Conservation (phyloP, 352 stramenopile species). For the Phytophthora pini region DNA sequence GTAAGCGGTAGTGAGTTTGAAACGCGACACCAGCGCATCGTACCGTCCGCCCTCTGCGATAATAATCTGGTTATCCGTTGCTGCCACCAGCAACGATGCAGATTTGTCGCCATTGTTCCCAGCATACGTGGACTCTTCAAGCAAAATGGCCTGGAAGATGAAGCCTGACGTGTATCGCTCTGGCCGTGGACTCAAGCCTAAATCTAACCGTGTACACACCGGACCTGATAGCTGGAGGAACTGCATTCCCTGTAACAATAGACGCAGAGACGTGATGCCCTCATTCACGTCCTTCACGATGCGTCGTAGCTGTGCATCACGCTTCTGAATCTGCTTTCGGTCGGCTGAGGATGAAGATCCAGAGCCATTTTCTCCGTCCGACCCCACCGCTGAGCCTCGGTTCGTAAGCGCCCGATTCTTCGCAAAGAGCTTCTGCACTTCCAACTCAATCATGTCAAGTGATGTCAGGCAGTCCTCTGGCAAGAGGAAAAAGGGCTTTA, state of each 20-base stretch:
- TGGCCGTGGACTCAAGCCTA: constrained; percentile 76
- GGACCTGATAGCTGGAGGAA: constrained; percentile 63
- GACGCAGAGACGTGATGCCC: constrained; percentile 62
- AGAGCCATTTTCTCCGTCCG: constrained; percentile 20
- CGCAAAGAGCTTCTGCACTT: constrained; percentile 69
- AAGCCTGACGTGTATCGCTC: constrained; percentile 84
- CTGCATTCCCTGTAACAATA: constrained; percentile 79
- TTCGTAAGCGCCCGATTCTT: constrained; percentile 40
- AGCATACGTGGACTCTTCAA: constrained; percentile 32
- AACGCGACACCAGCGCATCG: constrained; percentile 80
- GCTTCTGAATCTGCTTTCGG: constrained; percentile 72
- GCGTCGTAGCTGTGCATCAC: constrained; percentile 62
- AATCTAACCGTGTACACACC: constrained; percentile 72
- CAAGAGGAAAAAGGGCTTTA: constrained; percentile 81
- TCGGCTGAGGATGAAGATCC: constrained; percentile 26
- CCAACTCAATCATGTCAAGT: constrained; percentile 70
- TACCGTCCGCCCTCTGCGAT: constrained; percentile 83
- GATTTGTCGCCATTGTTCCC: constrained; percentile 17
- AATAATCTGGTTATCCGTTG: constrained; percentile 70
- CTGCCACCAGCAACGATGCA: constrained; percentile 38
- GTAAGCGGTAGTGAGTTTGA: constrained; percentile 83
- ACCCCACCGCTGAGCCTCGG: constrained; percentile 23
- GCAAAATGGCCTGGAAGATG: constrained; percentile 85
- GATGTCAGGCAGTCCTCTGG: constrained; percentile 68
- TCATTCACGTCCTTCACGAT: constrained; percentile 79